Percentiles rank a stretch among this genome's conserved stretches.
phyloP scores from a whole-genome alignment of 2,329 filamentous ascomycete genomes.

The Colletotrichum cereale region DNA sequence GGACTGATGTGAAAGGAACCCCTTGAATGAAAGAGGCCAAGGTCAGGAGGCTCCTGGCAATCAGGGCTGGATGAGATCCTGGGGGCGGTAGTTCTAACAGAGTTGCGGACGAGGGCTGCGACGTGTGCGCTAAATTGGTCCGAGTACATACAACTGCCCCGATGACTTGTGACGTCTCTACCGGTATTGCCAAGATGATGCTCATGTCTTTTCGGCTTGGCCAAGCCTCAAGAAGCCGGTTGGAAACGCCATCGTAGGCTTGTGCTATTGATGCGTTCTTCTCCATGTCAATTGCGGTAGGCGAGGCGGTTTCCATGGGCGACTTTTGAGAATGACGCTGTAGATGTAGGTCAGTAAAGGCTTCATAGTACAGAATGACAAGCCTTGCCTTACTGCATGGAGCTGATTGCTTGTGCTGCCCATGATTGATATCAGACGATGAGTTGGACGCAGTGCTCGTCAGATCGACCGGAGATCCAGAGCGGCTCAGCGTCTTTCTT shows the following conservation, averaged over 20 bases:
- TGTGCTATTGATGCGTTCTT: not conserved
- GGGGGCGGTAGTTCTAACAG: conserved; percentile 11
- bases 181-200: not conserved
- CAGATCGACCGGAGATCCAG: not conserved
- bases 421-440: not conserved
- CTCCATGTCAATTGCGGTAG: no score
- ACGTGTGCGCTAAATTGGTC: not conserved
- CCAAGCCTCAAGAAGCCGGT: conserved; percentile 14
- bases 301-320: not conserved
- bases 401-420: not conserved
- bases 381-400: not conserved
- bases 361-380: no score
- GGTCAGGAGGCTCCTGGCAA: conserved; percentile 57
- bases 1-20: not conserved
- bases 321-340: not conserved
- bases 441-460: not conserved
- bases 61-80: conserved; percentile 49
- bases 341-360: not conserved
- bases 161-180: conserved; percentile 18
- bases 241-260: not conserved
- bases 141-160: conserved; percentile 13
- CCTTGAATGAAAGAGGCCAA: conserved; percentile 54
- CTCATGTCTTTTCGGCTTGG: conserved; percentile 11
- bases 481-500: not conserved
- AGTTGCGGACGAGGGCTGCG: not conserved